phyloP scores from a whole-genome alignment of 2,329 filamentous ascomycete genomes.

The Neobulgaria alba region DNA sequence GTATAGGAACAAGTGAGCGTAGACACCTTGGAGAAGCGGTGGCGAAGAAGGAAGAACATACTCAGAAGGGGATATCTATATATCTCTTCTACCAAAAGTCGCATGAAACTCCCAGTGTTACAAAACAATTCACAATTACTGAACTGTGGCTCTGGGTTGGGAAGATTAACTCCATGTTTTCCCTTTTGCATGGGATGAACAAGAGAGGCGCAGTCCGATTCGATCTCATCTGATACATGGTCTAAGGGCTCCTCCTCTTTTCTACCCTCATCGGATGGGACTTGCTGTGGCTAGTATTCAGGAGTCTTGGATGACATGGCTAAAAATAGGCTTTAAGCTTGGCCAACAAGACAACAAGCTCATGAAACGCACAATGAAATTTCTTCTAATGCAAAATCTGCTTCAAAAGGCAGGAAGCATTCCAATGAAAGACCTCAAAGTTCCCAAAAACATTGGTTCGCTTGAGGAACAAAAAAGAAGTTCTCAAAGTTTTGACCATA shows the following conservation, averaged over 20 bases:
- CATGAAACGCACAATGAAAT: no score
- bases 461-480: no score
- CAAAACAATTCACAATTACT: slow-evolving; percentile 2
- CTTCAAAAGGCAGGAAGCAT: no score
- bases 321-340: no score
- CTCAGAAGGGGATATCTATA: not conserved
- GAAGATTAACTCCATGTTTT: slow-evolving; percentile 2
- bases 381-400: no score
- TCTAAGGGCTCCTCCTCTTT: not conserved
- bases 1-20: not conserved
- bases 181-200: slow-evolving; percentile 1
- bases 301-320: no score
- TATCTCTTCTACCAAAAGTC: not conserved
- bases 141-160: not conserved
- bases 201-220: slow-evolving; percentile 2
- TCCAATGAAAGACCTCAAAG: no score
- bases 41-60: not conserved
- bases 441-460: no score
- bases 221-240: slow-evolving; percentile 7
- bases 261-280: no score
- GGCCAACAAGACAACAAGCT: no score
- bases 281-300: no score
- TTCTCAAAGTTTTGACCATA: no score
- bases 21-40: not conserved
- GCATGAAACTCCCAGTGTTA: not conserved